phyloP scores from a whole-genome alignment of 2,329 filamentous ascomycete genomes.

The Colletotrichum liaoningense region DNA sequence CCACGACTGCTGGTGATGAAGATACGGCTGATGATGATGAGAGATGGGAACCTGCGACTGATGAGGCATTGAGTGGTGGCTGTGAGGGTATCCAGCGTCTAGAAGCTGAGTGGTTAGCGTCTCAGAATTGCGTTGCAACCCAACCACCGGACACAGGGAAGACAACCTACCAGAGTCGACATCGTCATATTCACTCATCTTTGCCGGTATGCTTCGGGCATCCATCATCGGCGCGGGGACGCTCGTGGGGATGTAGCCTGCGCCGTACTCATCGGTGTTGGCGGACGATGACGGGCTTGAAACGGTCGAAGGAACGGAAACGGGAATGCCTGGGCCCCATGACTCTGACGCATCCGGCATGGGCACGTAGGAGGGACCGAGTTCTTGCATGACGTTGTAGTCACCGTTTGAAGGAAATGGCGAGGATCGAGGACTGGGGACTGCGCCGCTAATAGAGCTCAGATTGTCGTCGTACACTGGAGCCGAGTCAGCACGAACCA shows the following conservation, averaged over 20 bases:
- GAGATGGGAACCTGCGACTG: conserved; percentile 34
- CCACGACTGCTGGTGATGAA: conserved; percentile 38
- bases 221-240: conserved; percentile 58
- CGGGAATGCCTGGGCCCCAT: conserved; percentile 58
- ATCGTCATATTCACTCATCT: conserved; percentile 54
- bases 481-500: conserved; percentile 35
- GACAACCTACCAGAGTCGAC: conserved; percentile 37
- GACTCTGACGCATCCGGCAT: conserved; percentile 57
- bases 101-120: conserved; percentile 44
- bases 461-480: conserved; percentile 56
- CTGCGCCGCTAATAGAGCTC: conserved; percentile 50
- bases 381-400: conserved; percentile 56
- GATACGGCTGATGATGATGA: conserved; percentile 35
- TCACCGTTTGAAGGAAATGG: conserved; percentile 56
- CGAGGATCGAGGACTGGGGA: conserved; percentile 57
- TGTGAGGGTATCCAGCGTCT: conserved; percentile 48
- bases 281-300: conserved; percentile 64
- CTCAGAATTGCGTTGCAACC: conserved; percentile 38
- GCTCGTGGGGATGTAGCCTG: conserved; percentile 61
- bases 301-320: conserved; percentile 59
- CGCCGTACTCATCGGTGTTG: conserved; percentile 59
- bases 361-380: conserved; percentile 52
- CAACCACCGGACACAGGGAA: conserved; percentile 26
- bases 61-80: conserved; percentile 38
- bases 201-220: conserved; percentile 46